These are phyloP conservation scores for Aegilops tauschii DNA, from an alignment of 176 grass and related monocot genomes.

Conservation along the genomic window DNA sequence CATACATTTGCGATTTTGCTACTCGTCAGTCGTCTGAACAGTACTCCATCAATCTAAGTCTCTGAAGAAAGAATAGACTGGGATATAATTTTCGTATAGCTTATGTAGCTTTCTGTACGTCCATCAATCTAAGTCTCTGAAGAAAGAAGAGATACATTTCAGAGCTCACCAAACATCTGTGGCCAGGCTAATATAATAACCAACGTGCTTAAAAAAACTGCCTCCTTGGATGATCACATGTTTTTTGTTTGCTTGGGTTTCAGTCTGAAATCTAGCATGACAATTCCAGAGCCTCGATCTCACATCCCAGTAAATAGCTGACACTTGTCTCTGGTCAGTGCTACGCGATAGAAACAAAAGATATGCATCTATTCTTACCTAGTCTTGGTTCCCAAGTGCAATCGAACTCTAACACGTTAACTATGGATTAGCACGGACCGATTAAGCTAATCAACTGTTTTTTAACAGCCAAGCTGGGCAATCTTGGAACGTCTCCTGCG, in stretches of 20 bases:
- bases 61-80: not conserved
- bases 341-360: not conserved
- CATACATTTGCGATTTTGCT: not conserved
- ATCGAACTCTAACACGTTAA: not conserved
- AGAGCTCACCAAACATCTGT: constrained; percentile 17
- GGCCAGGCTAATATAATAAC: not conserved
- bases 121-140: not conserved
- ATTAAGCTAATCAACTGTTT: not conserved
- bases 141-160: constrained; percentile 1
- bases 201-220: not conserved
- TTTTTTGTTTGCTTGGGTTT: not conserved
- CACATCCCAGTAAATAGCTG: not conserved
- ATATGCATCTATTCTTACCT: not conserved
- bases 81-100: not conserved
- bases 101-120: not conserved
- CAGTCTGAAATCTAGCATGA: not conserved
- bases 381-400: not conserved
- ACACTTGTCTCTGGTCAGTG: not conserved
- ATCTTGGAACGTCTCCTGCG: not conserved
- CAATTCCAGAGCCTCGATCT: not conserved
- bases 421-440: not conserved
- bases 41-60: too few relatives aligned
- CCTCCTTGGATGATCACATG: not conserved
- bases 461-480: not conserved
- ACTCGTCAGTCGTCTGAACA: not conserved